Conservation (phyloP, 2,329 filamentous ascomycete species). For the Arthrinium phaeospermum region DNA sequence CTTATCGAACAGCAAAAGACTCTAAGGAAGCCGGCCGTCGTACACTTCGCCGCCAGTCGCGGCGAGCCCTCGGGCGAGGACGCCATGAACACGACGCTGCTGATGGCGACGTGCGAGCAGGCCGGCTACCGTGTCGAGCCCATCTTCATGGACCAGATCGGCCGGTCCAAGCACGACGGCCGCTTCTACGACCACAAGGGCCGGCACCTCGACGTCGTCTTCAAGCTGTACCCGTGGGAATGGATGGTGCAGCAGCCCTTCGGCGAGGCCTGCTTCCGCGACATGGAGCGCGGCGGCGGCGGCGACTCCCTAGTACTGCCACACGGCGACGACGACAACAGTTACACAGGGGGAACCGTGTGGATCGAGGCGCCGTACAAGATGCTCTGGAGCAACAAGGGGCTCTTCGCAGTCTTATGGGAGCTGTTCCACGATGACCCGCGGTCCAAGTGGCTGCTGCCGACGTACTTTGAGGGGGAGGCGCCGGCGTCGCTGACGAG, state of each 20-base stretch:
- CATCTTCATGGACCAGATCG: slow-evolving; percentile 13
- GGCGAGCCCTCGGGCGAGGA: slow-evolving; percentile 19
- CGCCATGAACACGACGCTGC: slow-evolving; percentile 14
- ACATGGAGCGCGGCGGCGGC: slow-evolving; percentile 13
- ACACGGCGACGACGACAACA: background rate
- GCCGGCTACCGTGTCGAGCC: slow-evolving; percentile 3
- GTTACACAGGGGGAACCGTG: slow-evolving; percentile 21
- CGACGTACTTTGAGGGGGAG: slow-evolving; percentile 19
- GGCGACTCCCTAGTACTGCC: background rate
- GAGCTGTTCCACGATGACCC: slow-evolving; percentile 23
- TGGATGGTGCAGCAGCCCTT: slow-evolving; percentile 18
- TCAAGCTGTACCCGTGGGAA: slow-evolving; percentile 26
- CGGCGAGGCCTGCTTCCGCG: slow-evolving; percentile 15
- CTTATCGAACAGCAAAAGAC: background rate
- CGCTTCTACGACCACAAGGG: slow-evolving; percentile 24
- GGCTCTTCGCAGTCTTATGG: slow-evolving; percentile 23
- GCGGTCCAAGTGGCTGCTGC: slow-evolving; percentile 21
- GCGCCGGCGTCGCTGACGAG: slow-evolving; percentile 5
- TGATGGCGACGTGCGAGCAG: slow-evolving; percentile 16
- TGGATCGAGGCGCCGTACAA: slow-evolving; percentile 26
- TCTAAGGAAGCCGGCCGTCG: background rate
- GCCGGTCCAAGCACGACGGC: slow-evolving; percentile 5
- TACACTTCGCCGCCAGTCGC: slow-evolving; percentile 17
- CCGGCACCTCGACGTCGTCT: slow-evolving; percentile 23
- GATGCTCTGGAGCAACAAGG: slow-evolving; percentile 27